Evolutionary conservation across 2,329 filamentous ascomycete species (phyloP).

Genomic region (Microcera coccophila): DNA sequence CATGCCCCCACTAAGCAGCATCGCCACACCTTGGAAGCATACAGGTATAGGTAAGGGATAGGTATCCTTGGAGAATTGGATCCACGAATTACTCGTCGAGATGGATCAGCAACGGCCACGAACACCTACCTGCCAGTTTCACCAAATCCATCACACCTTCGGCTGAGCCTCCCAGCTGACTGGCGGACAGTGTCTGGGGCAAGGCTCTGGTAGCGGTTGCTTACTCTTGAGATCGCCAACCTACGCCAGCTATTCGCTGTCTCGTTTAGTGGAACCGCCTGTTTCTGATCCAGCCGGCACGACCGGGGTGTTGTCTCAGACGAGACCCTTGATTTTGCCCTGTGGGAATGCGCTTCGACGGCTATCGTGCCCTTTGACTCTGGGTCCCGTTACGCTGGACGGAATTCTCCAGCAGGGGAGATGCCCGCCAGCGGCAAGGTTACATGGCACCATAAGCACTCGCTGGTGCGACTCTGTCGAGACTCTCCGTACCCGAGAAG

Average conservation of each 20-base stretch:
- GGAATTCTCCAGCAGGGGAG: background rate
- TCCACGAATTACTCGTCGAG: background rate
- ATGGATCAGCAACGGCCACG: too few relatives aligned
- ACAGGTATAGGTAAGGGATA: too few relatives aligned
- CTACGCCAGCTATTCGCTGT: conserved; percentile 15
- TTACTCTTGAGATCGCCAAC: conserved; percentile 13
- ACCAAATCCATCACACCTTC: too few relatives aligned
- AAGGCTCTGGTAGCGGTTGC: conserved; percentile 3
- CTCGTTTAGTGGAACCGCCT: conserved; percentile 16
- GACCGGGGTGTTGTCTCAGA: conserved; percentile 23
- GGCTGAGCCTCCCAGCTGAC: too few relatives aligned
- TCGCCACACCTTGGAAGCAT: background rate
- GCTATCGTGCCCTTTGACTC: background rate
- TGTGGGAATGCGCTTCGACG: conserved; percentile 12
- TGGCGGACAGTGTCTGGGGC: background rate
- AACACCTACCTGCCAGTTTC: background rate
- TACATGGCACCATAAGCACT: conserved; percentile 2
- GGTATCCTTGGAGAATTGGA: too few relatives aligned
- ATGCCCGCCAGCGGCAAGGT: conserved; percentile 3
- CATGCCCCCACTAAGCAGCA: conserved; percentile 22
- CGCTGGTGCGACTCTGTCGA: background rate
- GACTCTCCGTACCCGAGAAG: too few relatives aligned
- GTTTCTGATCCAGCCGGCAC: conserved; percentile 19
- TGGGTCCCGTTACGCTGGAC: background rate
- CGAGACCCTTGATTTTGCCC: conserved; percentile 21